These are phyloP conservation scores for Marchantia paleacea DNA, from an alignment of 225 moss, liverwort and hornwort species.

Conservation along the genomic window DNA sequence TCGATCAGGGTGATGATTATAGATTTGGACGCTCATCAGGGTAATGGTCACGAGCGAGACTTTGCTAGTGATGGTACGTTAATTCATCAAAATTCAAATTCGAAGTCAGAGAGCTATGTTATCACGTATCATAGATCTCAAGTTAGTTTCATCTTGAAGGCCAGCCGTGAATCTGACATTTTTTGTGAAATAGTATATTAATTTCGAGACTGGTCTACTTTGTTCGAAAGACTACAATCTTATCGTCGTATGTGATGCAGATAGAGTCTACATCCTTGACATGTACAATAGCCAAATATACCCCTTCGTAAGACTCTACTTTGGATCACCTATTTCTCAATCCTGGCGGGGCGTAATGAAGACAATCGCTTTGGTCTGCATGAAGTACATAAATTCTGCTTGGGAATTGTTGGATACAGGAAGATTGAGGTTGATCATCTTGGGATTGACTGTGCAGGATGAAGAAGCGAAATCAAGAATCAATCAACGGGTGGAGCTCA, in stretches of 20 bases:
- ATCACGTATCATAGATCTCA: too few relatives aligned
- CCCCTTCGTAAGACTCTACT: constrained; percentile 52
- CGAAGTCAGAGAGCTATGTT: not conserved
- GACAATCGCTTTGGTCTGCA: not conserved
- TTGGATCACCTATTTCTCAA: not conserved
- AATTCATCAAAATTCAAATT: not conserved
- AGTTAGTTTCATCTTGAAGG: too few relatives aligned
- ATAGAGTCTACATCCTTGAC: constrained; percentile 84
- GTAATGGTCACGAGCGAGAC: constrained; percentile 93
- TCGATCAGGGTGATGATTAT: constrained; percentile 89
- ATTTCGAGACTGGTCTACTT: not conserved
- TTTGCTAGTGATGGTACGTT: constrained; percentile 65
- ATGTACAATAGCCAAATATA: constrained; percentile 96
- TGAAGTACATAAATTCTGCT: not conserved
- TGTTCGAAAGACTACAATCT: not conserved
- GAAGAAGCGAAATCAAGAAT: constrained; percentile 65
- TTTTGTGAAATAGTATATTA: not conserved
- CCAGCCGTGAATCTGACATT: too few relatives aligned
- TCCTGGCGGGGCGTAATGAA: not conserved
- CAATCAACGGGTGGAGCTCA: constrained; percentile 68
- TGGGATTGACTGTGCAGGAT: constrained; percentile 55
- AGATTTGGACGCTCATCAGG: constrained; percentile 98
- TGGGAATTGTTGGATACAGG: not conserved
- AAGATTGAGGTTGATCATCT: not conserved
- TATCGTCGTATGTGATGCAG: constrained; percentile 38